Evolutionary conservation across 768 basidiomycete genomes (phyloP).

Genomic region (Pleurotus pulmonarius): DNA sequence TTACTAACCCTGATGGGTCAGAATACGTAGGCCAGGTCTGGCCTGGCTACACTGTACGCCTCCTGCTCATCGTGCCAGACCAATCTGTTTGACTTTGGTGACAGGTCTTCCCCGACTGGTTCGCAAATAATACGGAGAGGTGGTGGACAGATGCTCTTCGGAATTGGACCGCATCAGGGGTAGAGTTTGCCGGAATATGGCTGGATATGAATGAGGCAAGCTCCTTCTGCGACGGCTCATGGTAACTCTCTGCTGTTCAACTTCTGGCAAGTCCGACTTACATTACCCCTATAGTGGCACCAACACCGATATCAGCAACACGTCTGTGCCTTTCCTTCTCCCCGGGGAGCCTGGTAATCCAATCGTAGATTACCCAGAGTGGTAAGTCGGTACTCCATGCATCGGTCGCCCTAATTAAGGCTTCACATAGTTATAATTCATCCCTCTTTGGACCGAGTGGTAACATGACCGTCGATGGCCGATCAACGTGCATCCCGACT

Average conservation of each 20-base stretch:
- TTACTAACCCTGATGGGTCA: conserved; percentile 72
- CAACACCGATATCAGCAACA: conserved; percentile 51
- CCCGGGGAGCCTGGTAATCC: conserved; percentile 53
- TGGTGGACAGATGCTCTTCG: conserved; percentile 61
- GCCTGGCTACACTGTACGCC: conserved; percentile 66
- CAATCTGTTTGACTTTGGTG: neutral
- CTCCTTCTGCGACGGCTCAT: conserved; percentile 63
- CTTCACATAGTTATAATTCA: conserved; percentile 49
- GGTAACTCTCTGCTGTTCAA: conserved; percentile 26
- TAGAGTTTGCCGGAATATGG: conserved; percentile 69
- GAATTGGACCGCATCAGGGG: conserved; percentile 49
- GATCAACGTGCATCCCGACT: conserved; percentile 41
- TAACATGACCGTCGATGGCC: conserved; percentile 71
- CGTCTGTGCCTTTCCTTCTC: conserved; percentile 49
- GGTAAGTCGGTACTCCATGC: conserved; percentile 30
- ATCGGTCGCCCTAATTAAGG: neutral
- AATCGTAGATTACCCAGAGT: conserved; percentile 64
- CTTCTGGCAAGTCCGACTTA: conserved; percentile 7
- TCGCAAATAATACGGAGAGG: conserved; percentile 42
- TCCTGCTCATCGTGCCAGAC: neutral
- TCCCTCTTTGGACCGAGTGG: conserved; percentile 64
- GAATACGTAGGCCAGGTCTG: conserved; percentile 75
- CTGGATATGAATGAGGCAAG: conserved; percentile 66
- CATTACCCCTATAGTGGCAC: conserved; percentile 40
- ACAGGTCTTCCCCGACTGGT: conserved; percentile 63